These are phyloP conservation scores for Globisporangium iwayamae DNA, from an alignment of 352 stramenopile species.

Conservation along the genomic window DNA sequence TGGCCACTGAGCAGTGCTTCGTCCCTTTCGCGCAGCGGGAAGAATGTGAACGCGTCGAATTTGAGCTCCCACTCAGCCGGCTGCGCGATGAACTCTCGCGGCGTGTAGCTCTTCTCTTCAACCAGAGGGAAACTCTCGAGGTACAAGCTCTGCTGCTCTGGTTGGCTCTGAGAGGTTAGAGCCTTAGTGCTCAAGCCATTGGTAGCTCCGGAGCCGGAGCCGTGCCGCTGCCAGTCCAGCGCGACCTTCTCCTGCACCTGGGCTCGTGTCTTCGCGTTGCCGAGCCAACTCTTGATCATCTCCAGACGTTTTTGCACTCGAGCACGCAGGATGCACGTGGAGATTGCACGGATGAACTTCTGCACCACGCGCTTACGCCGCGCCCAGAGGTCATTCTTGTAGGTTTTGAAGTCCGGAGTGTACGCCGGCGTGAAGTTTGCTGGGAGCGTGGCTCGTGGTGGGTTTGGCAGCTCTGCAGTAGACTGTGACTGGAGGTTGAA, in stretches of 20 bases:
- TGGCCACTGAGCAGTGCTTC: constrained; percentile 71
- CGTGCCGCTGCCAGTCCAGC: constrained; percentile 37
- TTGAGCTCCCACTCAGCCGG: constrained; percentile 42
- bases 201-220: constrained; percentile 5
- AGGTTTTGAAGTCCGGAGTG: constrained; percentile 72
- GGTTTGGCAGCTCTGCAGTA: constrained; percentile 21
- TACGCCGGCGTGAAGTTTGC: constrained; percentile 34
- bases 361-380: constrained; percentile 63
- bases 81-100: constrained; percentile 34
- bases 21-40: constrained; percentile 56
- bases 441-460: constrained; percentile 34
- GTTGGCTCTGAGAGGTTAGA: neutral
- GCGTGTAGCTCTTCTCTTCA: constrained; percentile 42
- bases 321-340: constrained; percentile 61
- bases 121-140: constrained; percentile 61
- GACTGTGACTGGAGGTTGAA: constrained; percentile 31
- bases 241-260: constrained; percentile 65
- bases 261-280: constrained; percentile 29
- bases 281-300: constrained; percentile 55
- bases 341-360: constrained; percentile 68
- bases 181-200: too few relatives aligned
- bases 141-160: constrained; percentile 17
- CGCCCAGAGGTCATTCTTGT: constrained; percentile 87
- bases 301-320: constrained; percentile 59
- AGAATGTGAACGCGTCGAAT: constrained; percentile 55